Evolutionary conservation across 2,329 filamentous ascomycete species (phyloP).

Genomic region (Claviceps purpurea): DNA sequence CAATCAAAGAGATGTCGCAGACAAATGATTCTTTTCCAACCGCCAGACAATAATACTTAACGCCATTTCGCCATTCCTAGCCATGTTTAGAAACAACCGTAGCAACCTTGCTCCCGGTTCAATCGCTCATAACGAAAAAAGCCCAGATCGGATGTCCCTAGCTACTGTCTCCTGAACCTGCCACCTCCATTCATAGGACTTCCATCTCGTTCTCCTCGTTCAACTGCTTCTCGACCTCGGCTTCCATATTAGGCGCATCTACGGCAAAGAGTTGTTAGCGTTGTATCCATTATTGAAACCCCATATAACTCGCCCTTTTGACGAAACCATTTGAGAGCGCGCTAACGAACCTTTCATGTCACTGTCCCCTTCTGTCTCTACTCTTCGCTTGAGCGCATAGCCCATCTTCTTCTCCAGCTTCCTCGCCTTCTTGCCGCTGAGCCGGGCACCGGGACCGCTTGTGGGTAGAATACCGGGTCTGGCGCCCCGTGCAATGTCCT

Average conservation of each 20-base stretch:
- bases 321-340: too few relatives aligned
- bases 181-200: slow-evolving; percentile 3
- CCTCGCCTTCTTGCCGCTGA: slow-evolving; percentile 42
- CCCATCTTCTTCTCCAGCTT: slow-evolving; percentile 42
- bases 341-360: slow-evolving; percentile 31
- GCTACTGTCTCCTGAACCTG: too few relatives aligned
- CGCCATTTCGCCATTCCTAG: too few relatives aligned
- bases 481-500: slow-evolving; percentile 35
- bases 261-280: neutral
- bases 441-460: slow-evolving; percentile 36
- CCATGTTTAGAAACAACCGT: too few relatives aligned
- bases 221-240: slow-evolving; percentile 3
- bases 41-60: too few relatives aligned
- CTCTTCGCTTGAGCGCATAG: slow-evolving; percentile 38
- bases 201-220: slow-evolving; percentile 11
- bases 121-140: neutral
- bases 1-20: too few relatives aligned
- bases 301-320: neutral
- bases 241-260: slow-evolving; percentile 10
- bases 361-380: slow-evolving; percentile 34
- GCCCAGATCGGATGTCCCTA: too few relatives aligned
- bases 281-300: neutral
- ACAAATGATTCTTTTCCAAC: too few relatives aligned
- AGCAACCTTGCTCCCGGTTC: too few relatives aligned
- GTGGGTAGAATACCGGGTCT: slow-evolving; percentile 39